Evolutionary conservation across 75 land plant species (phyloP), one percentile per base, ranked within the genome.

Genomic region (Cupressus sempervirens): DNA sequence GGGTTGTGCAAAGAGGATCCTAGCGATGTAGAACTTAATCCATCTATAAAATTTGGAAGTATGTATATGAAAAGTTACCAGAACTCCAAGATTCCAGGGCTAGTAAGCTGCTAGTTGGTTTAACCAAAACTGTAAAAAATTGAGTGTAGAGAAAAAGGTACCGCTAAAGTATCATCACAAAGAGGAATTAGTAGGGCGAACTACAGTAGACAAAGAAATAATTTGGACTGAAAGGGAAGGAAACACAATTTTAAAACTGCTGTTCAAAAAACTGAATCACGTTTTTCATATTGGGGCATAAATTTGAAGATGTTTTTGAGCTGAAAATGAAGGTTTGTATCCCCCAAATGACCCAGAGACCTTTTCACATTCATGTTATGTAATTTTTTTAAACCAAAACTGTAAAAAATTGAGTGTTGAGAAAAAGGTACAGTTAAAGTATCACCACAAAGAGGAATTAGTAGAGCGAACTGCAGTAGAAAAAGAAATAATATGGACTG

Each of bases 31-130:
- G 62, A 10, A 32, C 36, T n/a, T 8, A 62, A 23, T 62, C 67
- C n/a, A 62, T 16, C 56, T 35, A 20, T 89, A 36, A 84, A 86
- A 0, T 67, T 94, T 30, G 92, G 88, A 76, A 89, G 88, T 16
- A 62, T 85, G 8, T 94, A 88, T 84, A 80, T 90, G 75, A 83
- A 86, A 8, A 86, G 82, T 23, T 36, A 50, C 11, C 68, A 74
- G 65, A 15, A 54, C 14, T 89, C 93, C 72, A 95, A 95, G 87
- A 92, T 89, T 81, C 38, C 93, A 84, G 86, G 84, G 83, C 91
- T 92, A 84, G 68, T 95, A 65, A 88, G 89, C 77, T 91, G 94
- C 81, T 95, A n/a, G n/a, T n/a, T n/a, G 96, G 96, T 90, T 92
- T 89, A 95, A 89, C 35, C 91, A 95, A 68, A 86, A 86, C 35